Evolutionary conservation across 2,329 filamentous ascomycete species (phyloP).

Genomic region (Colletotrichum truncatum): DNA sequence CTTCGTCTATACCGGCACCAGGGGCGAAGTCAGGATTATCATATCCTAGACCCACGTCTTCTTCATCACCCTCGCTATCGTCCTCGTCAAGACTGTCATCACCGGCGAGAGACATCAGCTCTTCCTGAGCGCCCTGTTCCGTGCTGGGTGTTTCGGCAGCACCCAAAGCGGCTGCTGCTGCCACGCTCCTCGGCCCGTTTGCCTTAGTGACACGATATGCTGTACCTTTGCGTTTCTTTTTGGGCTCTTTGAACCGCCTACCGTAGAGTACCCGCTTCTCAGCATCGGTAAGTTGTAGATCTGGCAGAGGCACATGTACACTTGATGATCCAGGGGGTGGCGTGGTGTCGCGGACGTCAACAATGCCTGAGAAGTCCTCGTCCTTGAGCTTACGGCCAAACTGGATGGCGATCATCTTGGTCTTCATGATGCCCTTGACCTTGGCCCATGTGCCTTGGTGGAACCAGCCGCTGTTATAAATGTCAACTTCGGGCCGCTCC

Average conservation of each 20-base stretch:
- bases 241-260: slow-evolving; percentile 39
- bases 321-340: slow-evolving; percentile 36
- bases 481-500: slow-evolving; percentile 67
- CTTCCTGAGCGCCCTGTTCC: slow-evolving; percentile 10
- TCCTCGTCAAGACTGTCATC: slow-evolving; percentile 39
- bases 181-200: slow-evolving; percentile 19
- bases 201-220: slow-evolving; percentile 33
- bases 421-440: slow-evolving; percentile 86
- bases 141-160: neutral
- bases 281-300: slow-evolving; percentile 47
- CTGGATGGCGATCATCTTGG: slow-evolving; percentile 78
- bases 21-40: slow-evolving; percentile 26
- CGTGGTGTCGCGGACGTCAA: slow-evolving; percentile 47
- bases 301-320: slow-evolving; percentile 49
- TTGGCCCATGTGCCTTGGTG: slow-evolving; percentile 84
- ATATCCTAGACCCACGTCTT: slow-evolving; percentile 32
- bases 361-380: slow-evolving; percentile 53
- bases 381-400: slow-evolving; percentile 61
- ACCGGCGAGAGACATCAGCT: slow-evolving; percentile 15
- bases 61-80: slow-evolving; percentile 41
- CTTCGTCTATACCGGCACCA: neutral
- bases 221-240: slow-evolving; percentile 33
- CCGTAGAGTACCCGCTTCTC: slow-evolving; percentile 45
- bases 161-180: slow-evolving; percentile 11
- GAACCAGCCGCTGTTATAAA: slow-evolving; percentile 81